Evolutionary conservation across 2,329 filamentous ascomycete genomes (phyloP), one percentile per base, ranked within the genome.

Genomic region (Pseudopyrenochaeta lycopersici): DNA sequence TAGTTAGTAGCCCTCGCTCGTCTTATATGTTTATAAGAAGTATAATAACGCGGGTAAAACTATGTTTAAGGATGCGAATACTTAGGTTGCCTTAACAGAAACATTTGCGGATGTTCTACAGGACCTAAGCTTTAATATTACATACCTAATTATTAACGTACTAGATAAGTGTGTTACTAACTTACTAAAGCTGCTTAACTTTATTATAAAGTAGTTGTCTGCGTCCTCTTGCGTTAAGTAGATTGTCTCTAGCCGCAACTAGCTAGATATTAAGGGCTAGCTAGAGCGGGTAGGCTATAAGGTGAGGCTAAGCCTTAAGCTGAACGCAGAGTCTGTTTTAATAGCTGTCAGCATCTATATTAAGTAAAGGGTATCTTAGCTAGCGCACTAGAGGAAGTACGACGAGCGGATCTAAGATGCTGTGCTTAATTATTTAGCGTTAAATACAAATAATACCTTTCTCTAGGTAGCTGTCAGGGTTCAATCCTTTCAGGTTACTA

Each of bases 101-200:
- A 76, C 82, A 2, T 72, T 84, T 1, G 53, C 17, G 1, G 53
- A 56, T 2, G 79, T 84, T 10, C 50, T 83, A 2, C 15, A 70
- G n/a, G 76, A 81, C 40, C 52, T 55, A 4, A 63, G 10, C 46
- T 52, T 0, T n/a, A 45, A 12, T 1, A 49, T 39, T 5, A 50
- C 36, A 12, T 58, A 52, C 20, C 17, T 58, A n/a, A n/a, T n/a
- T n/a, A n/a, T n/a, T n/a, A n/a, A n/a, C n/a, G n/a, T n/a, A n/a
- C n/a, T n/a, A n/a, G n/a, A n/a, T n/a, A n/a, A n/a, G n/a, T n/a
- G n/a, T n/a, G n/a, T n/a, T n/a, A n/a, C n/a, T n/a, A n/a, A n/a
- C n/a, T n/a, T n/a, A n/a, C n/a, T n/a, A n/a, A n/a, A n/a, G n/a
- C n/a, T n/a, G n/a, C n/a, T n/a, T n/a, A n/a, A n/a, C n/a, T n/a